A percentile compares a stretch with the other conserved stretches of the same genome.
Conservation (phyloP, 208 protist genomes). For the Trypanosomatidae sp. region DNA sequence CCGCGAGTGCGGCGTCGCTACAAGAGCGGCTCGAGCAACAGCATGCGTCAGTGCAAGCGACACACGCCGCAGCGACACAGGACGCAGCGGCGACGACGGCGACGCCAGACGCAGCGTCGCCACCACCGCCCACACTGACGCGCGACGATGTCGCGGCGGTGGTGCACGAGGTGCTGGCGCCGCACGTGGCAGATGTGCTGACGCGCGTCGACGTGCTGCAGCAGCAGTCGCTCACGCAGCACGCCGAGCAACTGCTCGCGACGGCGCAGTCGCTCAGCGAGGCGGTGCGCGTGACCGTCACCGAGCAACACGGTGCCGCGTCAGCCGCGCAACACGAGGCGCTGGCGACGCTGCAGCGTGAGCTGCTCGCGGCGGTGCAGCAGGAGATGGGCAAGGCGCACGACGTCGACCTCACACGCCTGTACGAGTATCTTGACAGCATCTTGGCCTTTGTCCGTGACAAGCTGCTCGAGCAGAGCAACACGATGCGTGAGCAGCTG, state of each 20-base stretch:
- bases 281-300: constrained; percentile 1
- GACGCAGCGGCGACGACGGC: constrained; percentile 1
- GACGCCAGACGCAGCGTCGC: not conserved
- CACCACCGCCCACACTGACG: constrained; percentile 4
- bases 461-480: constrained; percentile 19
- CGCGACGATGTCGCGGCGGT: constrained; percentile 15
- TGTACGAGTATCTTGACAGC: constrained; percentile 74
- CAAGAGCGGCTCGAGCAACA: too few species aligned
- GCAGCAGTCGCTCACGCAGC: not conserved
- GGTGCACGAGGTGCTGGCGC: constrained; percentile 32
- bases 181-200: constrained; percentile 17
- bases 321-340: constrained; percentile 14
- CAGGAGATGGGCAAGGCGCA: constrained; percentile 36
- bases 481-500: too few species aligned
- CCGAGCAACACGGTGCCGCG: constrained; percentile 9
- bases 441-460: constrained; percentile 44
- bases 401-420: constrained; percentile 56
- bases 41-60: too few species aligned
- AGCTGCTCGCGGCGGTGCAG: constrained; percentile 27
- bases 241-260: not conserved
- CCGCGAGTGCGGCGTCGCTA: too few species aligned
- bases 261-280: not conserved
- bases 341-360: constrained; percentile 16
- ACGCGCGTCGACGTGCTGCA: constrained; percentile 12
- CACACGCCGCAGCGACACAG: too few species aligned